Base-by-base conservation (phyloP, 345 rosid species). In the Gossypium herbaceum region DNA sequence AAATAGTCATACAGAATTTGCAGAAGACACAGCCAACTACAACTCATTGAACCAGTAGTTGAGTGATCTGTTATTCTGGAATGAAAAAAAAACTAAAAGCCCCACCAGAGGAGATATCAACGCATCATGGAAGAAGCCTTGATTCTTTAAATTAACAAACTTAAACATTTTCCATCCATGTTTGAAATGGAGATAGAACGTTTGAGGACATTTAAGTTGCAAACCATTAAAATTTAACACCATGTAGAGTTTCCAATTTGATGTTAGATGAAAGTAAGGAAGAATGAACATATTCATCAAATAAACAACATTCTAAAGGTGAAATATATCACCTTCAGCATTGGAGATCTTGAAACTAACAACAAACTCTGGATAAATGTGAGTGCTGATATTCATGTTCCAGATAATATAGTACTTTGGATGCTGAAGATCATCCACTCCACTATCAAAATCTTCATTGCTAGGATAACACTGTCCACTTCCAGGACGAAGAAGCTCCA, bases 321-420 rank as follows among this genome's bases (percentile, higher is more conserved):
- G 58, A 76, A 86, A 83, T 63, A 62, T 71, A 83, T 91, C 86
- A 95, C 99, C 99, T 93, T 85, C 87, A 80, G 76, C 81, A 75
- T 48, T 78, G 66, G 90, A 78, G 82, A 84, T 79, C 90, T 86
- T 95, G 97, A 90, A 95, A 88, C 93, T 93, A 81, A 95, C 87
- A 81, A 91, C 85, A 85, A 81, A 93, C 78, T 95, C 99, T 0
- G 99, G 97, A 79, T 80, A 85, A 63, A 95, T 80, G 78, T 93
- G 98, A 9, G 99, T 84, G 83, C 81, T 88, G 85, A 89, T 80
- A 84, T 95, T 88, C 93, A 87, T 89, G 87, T 86, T 86, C 99
- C 99, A 95, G 61, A 91, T 83, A 22, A 88, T 60, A 79, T 86
- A 89, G 25, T 83, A 78, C 74, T 74, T 82, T 1, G 99, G 97